Base-by-base conservation (phyloP, 169 alveolate species). In the Plasmodium ovale region DNA sequence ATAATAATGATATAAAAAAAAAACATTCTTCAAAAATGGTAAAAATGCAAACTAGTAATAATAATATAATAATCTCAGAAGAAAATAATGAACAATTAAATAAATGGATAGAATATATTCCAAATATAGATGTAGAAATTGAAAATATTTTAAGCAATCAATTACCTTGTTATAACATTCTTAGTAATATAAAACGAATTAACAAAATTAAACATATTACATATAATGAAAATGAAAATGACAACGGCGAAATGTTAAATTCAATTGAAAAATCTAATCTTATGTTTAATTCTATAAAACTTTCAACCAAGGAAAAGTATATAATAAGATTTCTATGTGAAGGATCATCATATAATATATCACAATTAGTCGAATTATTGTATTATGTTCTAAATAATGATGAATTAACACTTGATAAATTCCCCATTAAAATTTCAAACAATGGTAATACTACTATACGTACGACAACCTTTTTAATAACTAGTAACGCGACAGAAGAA, bases 321-420 rank as follows among this genome's bases (percentile, higher is more conserved):
- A 62, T 77, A 21, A 77, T 77, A 51, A 60, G 89, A 37, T 77
- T 77, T 53, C 37, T 77, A 54, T 77, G 89, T 51, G 89, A 77
- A 23, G 89, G 89, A 9, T 60, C 89, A 29, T 62, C 56, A 0
- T 35, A 39, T 54, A 77, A 53, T 53, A 47, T 77, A 64, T 44
- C 79, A 16, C 70, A 77, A 35, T 47, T 77, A 23, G 89, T 77
- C 1, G 77, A 77, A 6, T 29, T 77, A 16, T 16, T 77, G 49
- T 77, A 9, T 77, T 77, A 77, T 67, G 70, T 77, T 67, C 56
- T 77, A 49, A 77, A 77, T 68, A 77, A 77, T 35, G 68, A 77
- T 5, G 79, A 77, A 62, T 77, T 77, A 49, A 53, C 35, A 44
- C 29, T 21, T 77, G 89, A 77, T 7, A 59, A 29, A 1, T 65